A percentile compares a stretch with the other conserved stretches of the same genome.
These are phyloP conservation scores for Porphyridium purpureum DNA, from an alignment of 23 red algal genomes.

Conservation along the genomic window DNA sequence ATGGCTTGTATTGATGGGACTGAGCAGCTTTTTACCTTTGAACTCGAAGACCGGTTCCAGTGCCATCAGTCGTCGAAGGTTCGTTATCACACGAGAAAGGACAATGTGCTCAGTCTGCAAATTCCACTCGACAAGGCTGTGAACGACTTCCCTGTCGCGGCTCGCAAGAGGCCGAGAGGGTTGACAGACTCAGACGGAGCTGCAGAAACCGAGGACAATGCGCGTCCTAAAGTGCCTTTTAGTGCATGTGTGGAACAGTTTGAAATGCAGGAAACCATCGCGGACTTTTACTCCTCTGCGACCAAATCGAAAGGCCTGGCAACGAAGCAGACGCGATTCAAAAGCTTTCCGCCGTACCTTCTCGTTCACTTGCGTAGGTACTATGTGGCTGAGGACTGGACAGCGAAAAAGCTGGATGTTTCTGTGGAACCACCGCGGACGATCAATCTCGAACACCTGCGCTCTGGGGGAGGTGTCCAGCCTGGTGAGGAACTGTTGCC, in stretches of 20 bases:
- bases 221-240: conserved; percentile 19
- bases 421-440: conserved; percentile 38
- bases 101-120: conserved; percentile 35
- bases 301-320: conserved; percentile 32
- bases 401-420: conserved; percentile 65
- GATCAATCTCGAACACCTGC: conserved; percentile 33
- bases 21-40: conserved; percentile 27
- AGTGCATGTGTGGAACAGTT: conserved; percentile 22
- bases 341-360: conserved; percentile 41
- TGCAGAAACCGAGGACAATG: background rate
- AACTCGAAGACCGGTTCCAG: conserved; percentile 47
- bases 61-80: conserved; percentile 31
- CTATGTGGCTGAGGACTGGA: conserved; percentile 83
- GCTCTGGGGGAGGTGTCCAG: conserved; percentile 18
- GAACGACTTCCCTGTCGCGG: conserved; percentile 9
- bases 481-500: conserved; percentile 30
- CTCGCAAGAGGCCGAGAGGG: background rate
- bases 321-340: conserved; percentile 19
- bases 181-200: conserved; percentile 28
- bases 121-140: conserved; percentile 29
- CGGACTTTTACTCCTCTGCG: conserved; percentile 22
- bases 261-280: conserved; percentile 7
- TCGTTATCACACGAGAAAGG: conserved; percentile 14
- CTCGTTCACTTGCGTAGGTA: conserved; percentile 55
- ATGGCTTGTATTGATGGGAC: too few species aligned